These are phyloP conservation scores for Elongisporangium anandrum DNA, from an alignment of 352 stramenopile species.

Conservation along the genomic window DNA sequence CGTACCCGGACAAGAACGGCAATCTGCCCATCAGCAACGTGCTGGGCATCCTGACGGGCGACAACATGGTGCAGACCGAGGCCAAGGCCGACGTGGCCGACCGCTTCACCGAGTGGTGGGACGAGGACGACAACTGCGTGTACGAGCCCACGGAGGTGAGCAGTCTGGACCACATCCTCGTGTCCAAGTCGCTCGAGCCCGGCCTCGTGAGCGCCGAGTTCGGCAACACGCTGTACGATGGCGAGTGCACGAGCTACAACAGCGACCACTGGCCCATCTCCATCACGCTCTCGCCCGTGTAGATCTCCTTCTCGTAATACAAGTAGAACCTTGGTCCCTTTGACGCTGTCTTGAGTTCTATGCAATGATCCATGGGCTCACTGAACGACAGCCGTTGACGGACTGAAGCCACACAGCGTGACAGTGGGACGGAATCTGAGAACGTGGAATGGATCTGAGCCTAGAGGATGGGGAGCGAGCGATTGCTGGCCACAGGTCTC, in stretches of 20 bases:
- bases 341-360: no score
- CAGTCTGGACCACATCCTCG: slow-evolving; percentile 24
- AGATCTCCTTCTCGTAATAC: neutral
- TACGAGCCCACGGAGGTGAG: slow-evolving; percentile 14
- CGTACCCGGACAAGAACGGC: slow-evolving; percentile 13
- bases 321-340: no score
- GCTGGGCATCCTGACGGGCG: slow-evolving; percentile 14
- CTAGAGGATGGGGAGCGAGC: no score
- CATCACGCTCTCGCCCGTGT: slow-evolving; percentile 18
- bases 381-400: no score
- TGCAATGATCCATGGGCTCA: no score
- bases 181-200: slow-evolving; percentile 23
- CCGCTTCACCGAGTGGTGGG: slow-evolving; percentile 21
- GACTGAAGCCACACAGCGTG: no score
- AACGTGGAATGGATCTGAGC: no score
- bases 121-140: slow-evolving; percentile 15
- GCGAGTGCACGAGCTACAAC: slow-evolving; percentile 17
- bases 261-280: slow-evolving; percentile 31
- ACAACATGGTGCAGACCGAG: slow-evolving; percentile 11
- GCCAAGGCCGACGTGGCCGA: slow-evolving; percentile 1
- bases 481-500: no score
- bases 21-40: slow-evolving; percentile 23
- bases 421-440: no score
- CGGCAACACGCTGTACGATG: slow-evolving; percentile 19
- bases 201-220: slow-evolving; percentile 16